Conservation (phyloP, 345 rosid species). For the Eutrema yunnanense region DNA sequence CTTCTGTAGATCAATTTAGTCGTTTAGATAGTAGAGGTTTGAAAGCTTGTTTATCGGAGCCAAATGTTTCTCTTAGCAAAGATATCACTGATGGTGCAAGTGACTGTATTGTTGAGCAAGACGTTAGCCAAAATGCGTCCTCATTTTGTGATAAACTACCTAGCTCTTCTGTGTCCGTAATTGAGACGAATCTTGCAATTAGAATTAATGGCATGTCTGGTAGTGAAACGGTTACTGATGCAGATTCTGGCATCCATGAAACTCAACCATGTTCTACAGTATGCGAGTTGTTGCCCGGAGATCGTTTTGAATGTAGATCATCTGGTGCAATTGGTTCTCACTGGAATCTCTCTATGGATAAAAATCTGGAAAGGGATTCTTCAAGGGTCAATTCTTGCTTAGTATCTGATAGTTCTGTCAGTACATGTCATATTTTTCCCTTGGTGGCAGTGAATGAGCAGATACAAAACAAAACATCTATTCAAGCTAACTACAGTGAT, state of each 20-base stretch:
- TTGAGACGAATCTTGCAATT: constrained; percentile 23
- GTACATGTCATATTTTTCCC: constrained; percentile 20
- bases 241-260: constrained; percentile 21
- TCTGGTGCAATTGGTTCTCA: constrained; percentile 28
- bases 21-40: constrained; percentile 22
- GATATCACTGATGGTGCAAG: constrained; percentile 20
- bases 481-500: constrained; percentile 12
- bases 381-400: constrained; percentile 19
- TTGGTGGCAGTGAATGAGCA: constrained; percentile 27
- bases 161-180: constrained; percentile 20
- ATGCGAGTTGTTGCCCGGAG: constrained; percentile 19
- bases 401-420: constrained; percentile 21
- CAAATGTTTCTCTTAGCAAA: constrained; percentile 25
- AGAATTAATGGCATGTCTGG: constrained; percentile 23
- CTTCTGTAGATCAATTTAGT: constrained; percentile 8
- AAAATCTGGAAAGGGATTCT: constrained; percentile 18
- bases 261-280: constrained; percentile 23
- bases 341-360: constrained; percentile 25
- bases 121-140: constrained; percentile 32
- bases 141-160: constrained; percentile 27
- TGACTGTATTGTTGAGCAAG: constrained; percentile 24
- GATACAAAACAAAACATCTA: constrained; percentile 21
- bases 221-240: constrained; percentile 20
- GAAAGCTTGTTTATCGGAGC: constrained; percentile 20
- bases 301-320: constrained; percentile 27